These are phyloP conservation scores for Vickermania spadyakhi DNA, from an alignment of 208 protist genomes.

Conservation along the genomic window DNA sequence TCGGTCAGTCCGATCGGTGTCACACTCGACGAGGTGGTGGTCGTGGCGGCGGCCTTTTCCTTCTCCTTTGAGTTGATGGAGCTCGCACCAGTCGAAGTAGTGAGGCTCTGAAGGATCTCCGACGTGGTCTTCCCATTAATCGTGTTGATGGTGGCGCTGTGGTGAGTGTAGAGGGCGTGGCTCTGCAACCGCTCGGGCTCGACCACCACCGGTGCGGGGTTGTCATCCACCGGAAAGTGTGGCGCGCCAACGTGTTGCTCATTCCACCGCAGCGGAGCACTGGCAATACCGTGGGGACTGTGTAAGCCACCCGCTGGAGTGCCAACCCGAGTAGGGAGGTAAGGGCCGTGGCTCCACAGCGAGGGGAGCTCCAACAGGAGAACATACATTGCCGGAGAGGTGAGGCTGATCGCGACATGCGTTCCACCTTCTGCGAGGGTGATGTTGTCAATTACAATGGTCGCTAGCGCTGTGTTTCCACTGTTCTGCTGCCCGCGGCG, in stretches of 20 bases:
- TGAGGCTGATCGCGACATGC: conserved; percentile 5
- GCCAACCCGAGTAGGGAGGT: neutral
- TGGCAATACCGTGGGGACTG: neutral
- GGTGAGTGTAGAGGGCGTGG: neutral
- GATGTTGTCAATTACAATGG: conserved; percentile 3
- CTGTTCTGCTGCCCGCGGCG: neutral
- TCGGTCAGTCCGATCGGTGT: neutral
- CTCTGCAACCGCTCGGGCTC: neutral
- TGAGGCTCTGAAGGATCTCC: neutral
- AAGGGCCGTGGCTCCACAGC: neutral
- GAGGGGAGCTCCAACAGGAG: conserved; percentile 6
- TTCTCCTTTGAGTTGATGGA: neutral
- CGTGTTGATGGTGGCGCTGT: neutral
- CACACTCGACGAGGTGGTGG: neutral
- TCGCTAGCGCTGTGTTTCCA: neutral
- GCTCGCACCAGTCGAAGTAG: neutral
- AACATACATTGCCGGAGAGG: neutral
- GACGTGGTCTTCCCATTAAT: neutral
- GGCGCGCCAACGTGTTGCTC: neutral
- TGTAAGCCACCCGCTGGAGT: neutral
- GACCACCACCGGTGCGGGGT: neutral
- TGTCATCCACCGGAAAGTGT: neutral
- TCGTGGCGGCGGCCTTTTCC: neutral
- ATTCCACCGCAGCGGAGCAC: neutral
- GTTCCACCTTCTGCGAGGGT: conserved; percentile 6